These are phyloP conservation scores for Phytophthora fragariae DNA, from an alignment of 352 stramenopile genomes.

Conservation along the genomic window DNA sequence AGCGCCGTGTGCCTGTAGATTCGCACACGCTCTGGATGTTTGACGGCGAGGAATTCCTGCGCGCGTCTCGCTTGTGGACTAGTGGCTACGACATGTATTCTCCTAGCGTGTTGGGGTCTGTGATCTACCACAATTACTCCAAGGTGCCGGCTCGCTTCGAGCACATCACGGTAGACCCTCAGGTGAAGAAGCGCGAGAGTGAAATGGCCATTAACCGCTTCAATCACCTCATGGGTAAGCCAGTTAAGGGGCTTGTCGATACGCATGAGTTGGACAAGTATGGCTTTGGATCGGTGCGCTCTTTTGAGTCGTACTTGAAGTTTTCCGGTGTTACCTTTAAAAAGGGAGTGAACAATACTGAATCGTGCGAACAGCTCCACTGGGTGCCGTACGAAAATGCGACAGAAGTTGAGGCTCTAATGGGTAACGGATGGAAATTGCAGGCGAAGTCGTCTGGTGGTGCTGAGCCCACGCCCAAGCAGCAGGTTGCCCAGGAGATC, in stretches of 20 bases:
- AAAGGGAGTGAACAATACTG: constrained; percentile 55
- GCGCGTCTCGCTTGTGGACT: constrained; percentile 68
- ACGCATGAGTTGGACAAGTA: constrained; percentile 72
- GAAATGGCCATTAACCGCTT: constrained; percentile 71
- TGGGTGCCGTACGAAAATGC: constrained; percentile 75
- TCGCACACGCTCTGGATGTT: constrained; percentile 87
- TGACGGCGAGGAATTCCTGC: constrained; percentile 76
- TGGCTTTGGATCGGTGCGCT: constrained; percentile 57
- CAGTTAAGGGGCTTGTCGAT: constrained; percentile 67
- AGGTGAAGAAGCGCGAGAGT: constrained; percentile 52
- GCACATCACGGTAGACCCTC: constrained; percentile 55
- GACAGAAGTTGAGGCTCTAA: constrained; percentile 55
- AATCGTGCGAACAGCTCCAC: constrained; percentile 72
- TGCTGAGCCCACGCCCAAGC: constrained; percentile 22
- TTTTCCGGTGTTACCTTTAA: constrained; percentile 69
- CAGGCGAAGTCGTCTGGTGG: neutral
- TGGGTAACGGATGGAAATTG: constrained; percentile 63
- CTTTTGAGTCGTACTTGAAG: constrained; percentile 66
- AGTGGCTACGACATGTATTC: constrained; percentile 80
- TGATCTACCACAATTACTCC: constrained; percentile 85
- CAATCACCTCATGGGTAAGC: constrained; percentile 59
- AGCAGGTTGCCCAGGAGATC: constrained; percentile 27
- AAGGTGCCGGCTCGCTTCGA: constrained; percentile 71
- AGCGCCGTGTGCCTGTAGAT: constrained; percentile 76
- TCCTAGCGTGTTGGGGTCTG: constrained; percentile 58